These are phyloP conservation scores for Cladorrhinum sp. DNA, from an alignment of 2,329 filamentous ascomycete species.

Conservation along the genomic window DNA sequence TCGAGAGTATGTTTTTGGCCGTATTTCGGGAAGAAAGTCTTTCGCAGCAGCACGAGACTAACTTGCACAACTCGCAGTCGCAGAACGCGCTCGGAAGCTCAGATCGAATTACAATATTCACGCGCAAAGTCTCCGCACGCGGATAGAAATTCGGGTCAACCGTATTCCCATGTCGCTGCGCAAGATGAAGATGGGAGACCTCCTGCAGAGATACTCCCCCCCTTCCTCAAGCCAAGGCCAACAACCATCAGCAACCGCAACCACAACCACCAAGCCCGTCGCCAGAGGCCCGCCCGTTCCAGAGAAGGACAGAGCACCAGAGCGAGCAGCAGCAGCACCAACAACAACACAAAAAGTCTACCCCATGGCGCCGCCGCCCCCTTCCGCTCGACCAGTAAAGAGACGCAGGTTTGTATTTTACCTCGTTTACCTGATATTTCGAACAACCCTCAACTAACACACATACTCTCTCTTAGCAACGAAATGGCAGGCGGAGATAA, in stretches of 20 bases:
- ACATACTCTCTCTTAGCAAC: conserved; percentile 49
- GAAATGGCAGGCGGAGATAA: conserved; percentile 67
- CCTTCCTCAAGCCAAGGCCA: conserved; percentile 32
- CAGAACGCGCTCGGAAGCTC: conserved; percentile 80
- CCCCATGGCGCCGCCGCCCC: conserved; percentile 24
- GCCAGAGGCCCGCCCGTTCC: conserved; percentile 46
- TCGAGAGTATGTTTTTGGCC: conserved; percentile 65
- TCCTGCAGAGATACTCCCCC: conserved; percentile 51
- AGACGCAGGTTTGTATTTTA: conserved; percentile 47
- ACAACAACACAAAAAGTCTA: not conserved
- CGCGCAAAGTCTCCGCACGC: conserved; percentile 76
- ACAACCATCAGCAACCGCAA: conserved; percentile 35
- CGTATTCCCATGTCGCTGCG: conserved; percentile 79
- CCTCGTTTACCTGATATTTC: conserved; percentile 9
- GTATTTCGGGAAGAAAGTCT: not conserved
- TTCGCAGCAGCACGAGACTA: conserved; percentile 10
- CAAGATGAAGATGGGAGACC: conserved; percentile 76
- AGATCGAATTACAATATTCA: conserved; percentile 87
- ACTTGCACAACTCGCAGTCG: conserved; percentile 60
- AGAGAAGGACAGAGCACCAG: conserved; percentile 42
- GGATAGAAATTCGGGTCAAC: conserved; percentile 90
- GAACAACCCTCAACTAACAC: conserved; percentile 26
- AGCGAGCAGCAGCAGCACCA: conserved; percentile 21
- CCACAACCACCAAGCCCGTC: conserved; percentile 24
- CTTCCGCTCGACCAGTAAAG: conserved; percentile 38